These are phyloP conservation scores for Uromyces viciae-fabae DNA, from an alignment of 1,284 basidiomycete genomes.

Conservation along the genomic window DNA sequence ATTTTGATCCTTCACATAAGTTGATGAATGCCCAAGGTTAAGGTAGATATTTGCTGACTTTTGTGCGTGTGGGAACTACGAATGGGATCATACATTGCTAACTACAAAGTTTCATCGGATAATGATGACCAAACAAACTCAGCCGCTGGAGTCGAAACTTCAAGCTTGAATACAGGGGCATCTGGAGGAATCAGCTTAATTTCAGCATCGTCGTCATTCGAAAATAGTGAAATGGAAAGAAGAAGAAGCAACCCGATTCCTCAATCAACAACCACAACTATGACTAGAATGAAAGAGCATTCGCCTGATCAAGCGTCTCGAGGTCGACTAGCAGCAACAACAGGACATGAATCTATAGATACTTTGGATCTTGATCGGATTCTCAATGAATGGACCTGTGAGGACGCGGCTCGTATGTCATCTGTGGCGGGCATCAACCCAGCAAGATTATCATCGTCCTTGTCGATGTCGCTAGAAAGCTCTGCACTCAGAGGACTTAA, in stretches of 20 bases:
- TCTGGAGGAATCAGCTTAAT: not conserved
- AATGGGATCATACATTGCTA: too few relatives aligned
- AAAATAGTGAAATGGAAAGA: not conserved
- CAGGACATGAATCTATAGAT: not conserved
- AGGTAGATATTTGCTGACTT: too few relatives aligned
- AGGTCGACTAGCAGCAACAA: not conserved
- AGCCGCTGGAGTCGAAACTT: too few relatives aligned
- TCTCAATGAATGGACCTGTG: constrained; percentile 34
- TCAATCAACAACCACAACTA: not conserved
- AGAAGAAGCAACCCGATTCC: too few relatives aligned
- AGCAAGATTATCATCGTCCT: not conserved
- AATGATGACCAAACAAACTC: not conserved
- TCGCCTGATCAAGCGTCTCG: not conserved
- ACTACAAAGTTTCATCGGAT: not conserved
- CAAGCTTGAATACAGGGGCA: not conserved
- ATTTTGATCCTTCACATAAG: too few relatives aligned
- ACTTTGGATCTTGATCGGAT: constrained; percentile 22
- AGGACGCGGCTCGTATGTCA: not conserved
- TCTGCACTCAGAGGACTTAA: constrained; percentile 1
- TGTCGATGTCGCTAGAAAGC: not conserved
- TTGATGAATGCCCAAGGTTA: too few relatives aligned
- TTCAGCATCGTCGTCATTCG: not conserved
- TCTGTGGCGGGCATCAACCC: too few relatives aligned
- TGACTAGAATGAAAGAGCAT: not conserved
- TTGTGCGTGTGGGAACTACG: not conserved